Base-by-base conservation (phyloP, 2,329 filamentous ascomycete genomes). In the Periglandula ipomoeae region DNA sequence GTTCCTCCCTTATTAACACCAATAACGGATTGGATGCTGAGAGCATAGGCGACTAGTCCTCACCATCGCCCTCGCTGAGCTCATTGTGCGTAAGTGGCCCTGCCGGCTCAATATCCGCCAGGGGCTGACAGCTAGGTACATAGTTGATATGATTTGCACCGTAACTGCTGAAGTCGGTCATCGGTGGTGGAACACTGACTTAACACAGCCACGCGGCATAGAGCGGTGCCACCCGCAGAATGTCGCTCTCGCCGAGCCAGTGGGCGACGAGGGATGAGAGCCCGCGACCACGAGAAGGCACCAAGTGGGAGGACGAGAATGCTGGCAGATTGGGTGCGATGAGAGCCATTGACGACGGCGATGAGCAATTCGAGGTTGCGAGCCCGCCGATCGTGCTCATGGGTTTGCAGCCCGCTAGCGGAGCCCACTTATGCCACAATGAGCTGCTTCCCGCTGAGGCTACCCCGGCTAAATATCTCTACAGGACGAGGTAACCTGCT, bases 131-230 rank as follows among this genome's bases (percentile, higher is more conserved):
- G n/a, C n/a, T n/a, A n/a, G n/a, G n/a, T n/a, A n/a, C n/a, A n/a
- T n/a, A n/a, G n/a, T n/a, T n/a, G n/a, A n/a, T n/a, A 32, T 15
- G 30, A 32, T 32, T 32, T 32, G 30, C 30, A 15, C 30, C 15
- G 8, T 32, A 8, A 32, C 8, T 8, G 39, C 39, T 42, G 6
- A 11, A 44, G 23, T 41, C 24, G 26, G n/a, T 5, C 9, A n/a
- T 17, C 10, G 42, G 27, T 34, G 42, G 13, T 26, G 15, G 42
- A 30, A 44, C 6, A 9, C 13, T 26, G 22, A 34, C 11, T 32
- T 49, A 34, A 41, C 48, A 53, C 52, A 54, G 52, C 51, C 50
- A 54, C 52, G 48, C 52, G 50, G 50, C 50, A 44, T 53, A 48
- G 23, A 40, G 50, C 51, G 51, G 53, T 48, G 39, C 49, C 47